Evolutionary conservation across 2,329 filamentous ascomycete species (phyloP).

Genomic region (Colletotrichum salicis): DNA sequence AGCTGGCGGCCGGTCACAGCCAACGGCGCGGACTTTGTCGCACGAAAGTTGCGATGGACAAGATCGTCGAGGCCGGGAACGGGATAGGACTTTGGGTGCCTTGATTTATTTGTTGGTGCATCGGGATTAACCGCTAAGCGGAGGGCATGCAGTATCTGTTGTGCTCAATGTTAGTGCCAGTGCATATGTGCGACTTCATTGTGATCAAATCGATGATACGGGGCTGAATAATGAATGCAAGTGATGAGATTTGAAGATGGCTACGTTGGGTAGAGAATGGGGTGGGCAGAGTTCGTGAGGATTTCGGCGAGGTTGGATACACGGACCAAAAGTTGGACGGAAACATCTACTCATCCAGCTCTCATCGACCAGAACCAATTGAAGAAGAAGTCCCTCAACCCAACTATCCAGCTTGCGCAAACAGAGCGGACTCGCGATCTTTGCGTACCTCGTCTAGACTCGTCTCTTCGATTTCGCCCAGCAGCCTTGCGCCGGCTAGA

Average conservation of each 20-base stretch:
- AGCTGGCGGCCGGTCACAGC: slow-evolving; percentile 63
- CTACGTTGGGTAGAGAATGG: neutral
- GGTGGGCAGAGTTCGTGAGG: slow-evolving; percentile 39
- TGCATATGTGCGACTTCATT: neutral
- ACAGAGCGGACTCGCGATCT: neutral
- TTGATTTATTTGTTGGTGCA: slow-evolving; percentile 17
- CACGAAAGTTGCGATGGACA: slow-evolving; percentile 57
- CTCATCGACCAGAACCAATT: neutral
- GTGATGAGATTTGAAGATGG: neutral
- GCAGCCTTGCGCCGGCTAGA: slow-evolving; percentile 58
- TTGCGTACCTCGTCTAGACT: slow-evolving; percentile 69
- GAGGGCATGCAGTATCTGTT: slow-evolving; percentile 43
- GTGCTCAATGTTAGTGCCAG: slow-evolving; percentile 35
- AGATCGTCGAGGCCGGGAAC: slow-evolving; percentile 60
- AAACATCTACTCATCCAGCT: slow-evolving; percentile 12
- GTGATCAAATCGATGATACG: too few species aligned
- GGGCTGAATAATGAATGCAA: neutral
- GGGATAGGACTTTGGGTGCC: slow-evolving; percentile 46
- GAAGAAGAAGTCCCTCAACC: neutral
- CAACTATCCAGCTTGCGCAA: neutral
- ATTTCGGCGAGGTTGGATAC: slow-evolving; percentile 35
- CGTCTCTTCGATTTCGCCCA: slow-evolving; percentile 66
- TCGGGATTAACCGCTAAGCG: slow-evolving; percentile 33
- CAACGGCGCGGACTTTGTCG: slow-evolving; percentile 59
- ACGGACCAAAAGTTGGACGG: slow-evolving; percentile 5